Evolutionary conservation across 768 basidiomycete species (phyloP).

Genomic region (Mrakia hoshinonis): DNA sequence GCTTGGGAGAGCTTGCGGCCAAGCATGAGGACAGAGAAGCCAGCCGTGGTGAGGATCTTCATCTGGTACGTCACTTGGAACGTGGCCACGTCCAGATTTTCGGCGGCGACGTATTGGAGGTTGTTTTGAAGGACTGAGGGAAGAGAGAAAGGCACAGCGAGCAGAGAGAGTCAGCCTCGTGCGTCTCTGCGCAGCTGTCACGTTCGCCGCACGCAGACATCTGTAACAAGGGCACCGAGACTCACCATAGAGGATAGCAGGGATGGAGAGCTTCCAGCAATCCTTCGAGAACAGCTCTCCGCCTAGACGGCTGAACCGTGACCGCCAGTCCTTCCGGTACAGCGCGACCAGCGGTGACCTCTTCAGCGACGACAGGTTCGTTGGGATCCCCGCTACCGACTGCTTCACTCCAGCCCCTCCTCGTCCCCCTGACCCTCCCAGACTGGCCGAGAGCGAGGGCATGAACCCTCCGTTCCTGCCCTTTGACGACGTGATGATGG

Average conservation of each 20-base stretch:
- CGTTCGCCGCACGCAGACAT: neutral
- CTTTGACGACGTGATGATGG: neutral
- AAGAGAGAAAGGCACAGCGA: neutral
- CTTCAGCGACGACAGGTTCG: neutral
- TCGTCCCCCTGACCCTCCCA: neutral
- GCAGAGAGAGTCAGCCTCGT: neutral
- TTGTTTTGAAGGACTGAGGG: constrained; percentile 56
- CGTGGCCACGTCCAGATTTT: constrained; percentile 87
- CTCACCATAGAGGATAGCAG: constrained; percentile 79
- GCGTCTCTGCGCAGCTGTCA: neutral
- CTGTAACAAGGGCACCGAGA: neutral
- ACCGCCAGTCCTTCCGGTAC: constrained; percentile 30
- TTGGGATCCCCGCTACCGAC: neutral
- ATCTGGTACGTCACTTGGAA: constrained; percentile 97
- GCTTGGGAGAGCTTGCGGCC: constrained; percentile 60
- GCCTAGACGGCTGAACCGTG: constrained; percentile 52
- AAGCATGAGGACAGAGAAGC: constrained; percentile 72
- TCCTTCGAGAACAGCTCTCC: constrained; percentile 75
- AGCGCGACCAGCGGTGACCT: constrained; percentile 13
- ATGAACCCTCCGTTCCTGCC: constrained; percentile 5
- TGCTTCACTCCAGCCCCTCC: constrained; percentile 1
- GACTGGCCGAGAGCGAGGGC: neutral
- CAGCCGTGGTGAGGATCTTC: constrained; percentile 92
- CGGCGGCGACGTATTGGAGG: constrained; percentile 87
- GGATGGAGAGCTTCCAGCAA: constrained; percentile 96